Evolutionary conservation across 1,284 basidiomycete species (phyloP), one percentile per base, ranked within the genome.

Genomic region (Taiwanofungus camphoratus): DNA sequence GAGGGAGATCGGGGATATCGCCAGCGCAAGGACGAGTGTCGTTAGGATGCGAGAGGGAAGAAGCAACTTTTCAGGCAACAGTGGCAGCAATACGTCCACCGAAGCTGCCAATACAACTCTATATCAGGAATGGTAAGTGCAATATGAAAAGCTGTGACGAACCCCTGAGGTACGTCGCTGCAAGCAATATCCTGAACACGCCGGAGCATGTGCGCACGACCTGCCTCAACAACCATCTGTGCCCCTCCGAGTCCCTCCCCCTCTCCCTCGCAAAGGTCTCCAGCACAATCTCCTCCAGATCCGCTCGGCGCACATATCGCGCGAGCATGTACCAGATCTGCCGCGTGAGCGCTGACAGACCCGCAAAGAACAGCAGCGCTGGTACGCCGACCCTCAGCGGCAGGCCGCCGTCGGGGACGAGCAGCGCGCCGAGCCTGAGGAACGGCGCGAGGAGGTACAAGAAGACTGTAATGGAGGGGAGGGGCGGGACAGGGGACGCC

Each of bases 311-410:
- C 36, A 82, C 66, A 57, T 87, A 83, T 29, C 79, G 72, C 35
- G 79, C 75, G 11, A 87, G 71, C 69, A 86, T 75, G 62, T 82
- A 85, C 77, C 80, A 83, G 38, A 87, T 65, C 52, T 85, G 82
- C 33, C 80, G 68, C 27, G 77, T 70, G 48, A 82, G 77, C 12
- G 70, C 71, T 4, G 84, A 74, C 8, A 82, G 63, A 22, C 69
- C 55, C 11, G 79, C 78, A 46, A 79, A 79, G 20, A 73, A 52
- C 22, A 77, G 40, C 4, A 86, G 61, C 1, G 68, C 64, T n/a
- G 74, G 64, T 21, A 86, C 61, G 2, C 70, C 70, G 13, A 70
- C 65, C 51, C 69, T 68, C 20, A 81, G 60, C 1, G 76, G 68
- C n/a, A 73, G 55, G 30, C 62, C 60, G 1, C 65, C 65, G 46